Evolutionary conservation across 306 rosid genomes (phyloP).

Genomic region (Quercus berberidifolia): DNA sequence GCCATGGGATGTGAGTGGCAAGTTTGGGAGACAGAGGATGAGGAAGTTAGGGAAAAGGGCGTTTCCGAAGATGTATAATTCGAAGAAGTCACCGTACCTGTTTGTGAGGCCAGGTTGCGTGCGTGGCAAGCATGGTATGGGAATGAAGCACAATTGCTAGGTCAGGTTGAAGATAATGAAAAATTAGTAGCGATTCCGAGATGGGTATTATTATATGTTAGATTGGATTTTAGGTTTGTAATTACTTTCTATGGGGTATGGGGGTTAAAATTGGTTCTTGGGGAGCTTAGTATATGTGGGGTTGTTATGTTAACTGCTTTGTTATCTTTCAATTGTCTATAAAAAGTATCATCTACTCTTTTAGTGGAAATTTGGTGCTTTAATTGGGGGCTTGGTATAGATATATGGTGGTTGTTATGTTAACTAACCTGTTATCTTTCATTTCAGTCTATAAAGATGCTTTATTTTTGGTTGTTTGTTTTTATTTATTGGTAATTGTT

Average conservation of each 20-base stretch:
- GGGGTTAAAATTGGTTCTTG: background rate
- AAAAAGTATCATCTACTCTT: too few relatives aligned
- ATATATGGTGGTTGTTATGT: constrained; percentile 10
- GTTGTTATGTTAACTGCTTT: background rate
- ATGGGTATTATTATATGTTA: constrained; percentile 14
- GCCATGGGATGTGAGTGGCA: constrained; percentile 70
- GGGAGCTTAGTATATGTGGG: constrained; percentile 20
- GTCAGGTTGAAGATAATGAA: background rate
- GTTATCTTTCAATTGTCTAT: background rate
- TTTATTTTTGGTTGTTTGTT: background rate
- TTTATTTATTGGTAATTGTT: background rate
- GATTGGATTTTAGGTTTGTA: constrained; percentile 1
- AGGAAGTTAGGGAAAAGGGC: constrained; percentile 88
- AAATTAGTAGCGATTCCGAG: background rate
- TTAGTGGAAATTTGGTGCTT: background rate
- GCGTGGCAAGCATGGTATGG: constrained; percentile 86
- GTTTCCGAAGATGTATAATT: constrained; percentile 55
- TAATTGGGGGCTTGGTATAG: background rate
- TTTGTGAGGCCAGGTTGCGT: constrained; percentile 74
- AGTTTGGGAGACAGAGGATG: constrained; percentile 75
- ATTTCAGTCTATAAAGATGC: background rate
- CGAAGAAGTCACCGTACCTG: constrained; percentile 54
- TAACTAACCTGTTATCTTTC: background rate
- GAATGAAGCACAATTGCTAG: constrained; percentile 66
- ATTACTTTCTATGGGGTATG: background rate